phyloP scores from a whole-genome alignment of 208 protist species.

The Trypanosomatidae sp. region DNA sequence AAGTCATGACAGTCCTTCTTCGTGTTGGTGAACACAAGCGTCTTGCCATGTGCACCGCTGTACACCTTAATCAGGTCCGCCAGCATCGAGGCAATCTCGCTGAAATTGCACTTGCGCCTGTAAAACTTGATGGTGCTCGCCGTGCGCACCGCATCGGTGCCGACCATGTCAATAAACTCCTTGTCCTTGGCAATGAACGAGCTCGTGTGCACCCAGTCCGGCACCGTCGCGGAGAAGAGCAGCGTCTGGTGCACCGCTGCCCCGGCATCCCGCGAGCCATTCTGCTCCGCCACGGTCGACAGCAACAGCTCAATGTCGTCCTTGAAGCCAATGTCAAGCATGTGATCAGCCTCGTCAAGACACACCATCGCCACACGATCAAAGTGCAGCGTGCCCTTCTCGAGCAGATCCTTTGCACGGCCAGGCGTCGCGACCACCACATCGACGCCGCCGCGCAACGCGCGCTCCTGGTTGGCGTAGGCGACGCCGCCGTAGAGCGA shows the following conservation, averaged over 20 bases:
- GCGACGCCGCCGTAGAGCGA: constrained; percentile 91
- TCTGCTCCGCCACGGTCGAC: constrained; percentile 77
- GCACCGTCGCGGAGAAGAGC: constrained; percentile 90
- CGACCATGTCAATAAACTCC: constrained; percentile 92
- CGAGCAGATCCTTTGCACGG: constrained; percentile 97
- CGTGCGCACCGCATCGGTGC: constrained; percentile 90
- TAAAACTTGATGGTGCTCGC: constrained; percentile 81
- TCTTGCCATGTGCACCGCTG: constrained; percentile 68
- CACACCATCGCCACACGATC: constrained; percentile 87
- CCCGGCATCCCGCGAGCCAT: constrained; percentile 77
- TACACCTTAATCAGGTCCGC: constrained; percentile 87
- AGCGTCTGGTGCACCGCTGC: constrained; percentile 79
- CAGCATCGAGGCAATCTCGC: constrained; percentile 83
- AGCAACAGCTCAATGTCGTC: constrained; percentile 94
- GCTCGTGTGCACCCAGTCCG: constrained; percentile 83
- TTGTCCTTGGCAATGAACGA: constrained; percentile 73
- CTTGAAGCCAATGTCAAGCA: constrained; percentile 98
- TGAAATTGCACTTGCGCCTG: constrained; percentile 84
- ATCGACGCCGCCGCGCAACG: constrained; percentile 93
- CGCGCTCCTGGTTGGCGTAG: constrained; percentile 86
- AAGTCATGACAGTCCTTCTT: constrained; percentile 89
- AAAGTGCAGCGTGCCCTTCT: constrained; percentile 91
- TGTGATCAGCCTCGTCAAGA: constrained; percentile 98
- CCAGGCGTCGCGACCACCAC: constrained; percentile 98
- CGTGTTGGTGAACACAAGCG: constrained; percentile 90